Percentiles rank a stretch among this genome's conserved stretches.
phyloP scores from a whole-genome alignment of 495 filamentous ascomycete species.

The Pyrenopolyporus hunteri region DNA sequence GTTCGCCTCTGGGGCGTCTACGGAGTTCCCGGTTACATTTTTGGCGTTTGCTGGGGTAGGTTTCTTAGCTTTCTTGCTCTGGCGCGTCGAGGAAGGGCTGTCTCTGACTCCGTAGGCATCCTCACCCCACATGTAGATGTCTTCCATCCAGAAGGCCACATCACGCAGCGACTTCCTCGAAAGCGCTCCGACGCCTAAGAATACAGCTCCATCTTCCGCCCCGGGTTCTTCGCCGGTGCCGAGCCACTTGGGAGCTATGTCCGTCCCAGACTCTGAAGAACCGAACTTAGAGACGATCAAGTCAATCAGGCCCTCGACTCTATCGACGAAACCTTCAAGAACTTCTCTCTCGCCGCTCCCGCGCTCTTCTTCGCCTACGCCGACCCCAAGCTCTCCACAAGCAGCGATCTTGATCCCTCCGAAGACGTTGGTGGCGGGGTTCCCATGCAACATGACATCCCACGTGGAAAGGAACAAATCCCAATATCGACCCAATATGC shows the following conservation, averaged over 20 bases:
- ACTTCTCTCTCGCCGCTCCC: conserved; percentile 92
- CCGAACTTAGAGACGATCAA: conserved; percentile 87
- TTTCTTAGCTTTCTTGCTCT: conserved; percentile 36
- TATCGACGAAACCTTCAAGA: conserved; percentile 78
- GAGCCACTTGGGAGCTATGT: conserved; percentile 62
- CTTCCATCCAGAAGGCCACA: conserved; percentile 82
- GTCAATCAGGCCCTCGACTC: conserved; percentile 76
- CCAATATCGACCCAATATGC: conserved; percentile 84
- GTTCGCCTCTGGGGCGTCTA: not conserved
- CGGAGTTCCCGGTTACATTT: conserved; percentile 10
- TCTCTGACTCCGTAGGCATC: conserved; percentile 81
- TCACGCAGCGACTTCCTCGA: conserved; percentile 67
- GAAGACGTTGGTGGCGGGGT: conserved; percentile 79
- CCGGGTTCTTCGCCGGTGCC: conserved; percentile 66
- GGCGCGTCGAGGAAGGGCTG: conserved; percentile 65
- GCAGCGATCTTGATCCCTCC: conserved; percentile 88
- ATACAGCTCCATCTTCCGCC: conserved; percentile 80
- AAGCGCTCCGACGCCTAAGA: conserved; percentile 75
- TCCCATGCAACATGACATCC: conserved; percentile 89
- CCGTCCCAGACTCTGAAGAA: conserved; percentile 45
- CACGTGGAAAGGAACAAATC: conserved; percentile 77
- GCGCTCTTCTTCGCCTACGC: conserved; percentile 92
- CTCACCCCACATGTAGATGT: conserved; percentile 76
- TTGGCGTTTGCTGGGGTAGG: conserved; percentile 30
- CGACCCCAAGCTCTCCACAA: conserved; percentile 88